Percentiles rank a stretch among this genome's conserved stretches.
phyloP scores from a whole-genome alignment of 2,329 filamentous ascomycete genomes.

The Penicillium expansum region DNA sequence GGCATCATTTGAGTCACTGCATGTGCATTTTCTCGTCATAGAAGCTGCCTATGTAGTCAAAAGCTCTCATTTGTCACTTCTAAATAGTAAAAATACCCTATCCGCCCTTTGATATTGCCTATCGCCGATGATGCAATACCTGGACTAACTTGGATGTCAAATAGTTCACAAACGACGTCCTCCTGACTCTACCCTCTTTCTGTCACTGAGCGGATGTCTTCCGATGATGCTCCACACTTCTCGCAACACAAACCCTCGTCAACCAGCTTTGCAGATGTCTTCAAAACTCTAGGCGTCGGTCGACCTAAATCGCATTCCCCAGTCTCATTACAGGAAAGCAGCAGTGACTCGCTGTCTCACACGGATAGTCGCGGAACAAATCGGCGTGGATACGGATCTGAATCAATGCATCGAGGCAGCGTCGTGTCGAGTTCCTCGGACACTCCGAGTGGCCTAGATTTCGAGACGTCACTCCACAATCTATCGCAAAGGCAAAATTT shows the following conservation, averaged over 20 bases:
- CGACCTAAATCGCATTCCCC: conserved; percentile 41
- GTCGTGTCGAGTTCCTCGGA: conserved; percentile 41
- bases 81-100: conserved; percentile 9
- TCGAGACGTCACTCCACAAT: conserved; percentile 37
- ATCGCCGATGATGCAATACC: conserved; percentile 10
- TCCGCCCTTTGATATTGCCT: not conserved
- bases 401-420: conserved; percentile 44
- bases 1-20: conserved; percentile 9
- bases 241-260: conserved; percentile 37
- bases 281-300: conserved; percentile 42
- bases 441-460: conserved; percentile 36
- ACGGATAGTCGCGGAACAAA: conserved; percentile 36
- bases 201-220: conserved; percentile 38
- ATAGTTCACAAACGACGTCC: not conserved
- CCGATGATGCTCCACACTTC: conserved; percentile 41
- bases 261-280: conserved; percentile 43
- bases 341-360: conserved; percentile 30
- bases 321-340: conserved; percentile 32
- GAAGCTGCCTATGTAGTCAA: conserved; percentile 14
- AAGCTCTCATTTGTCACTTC: not conserved
- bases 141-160: conserved; percentile 11
- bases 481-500: conserved; percentile 37
- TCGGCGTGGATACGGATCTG: conserved; percentile 35
- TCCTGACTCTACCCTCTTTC: conserved; percentile 1
- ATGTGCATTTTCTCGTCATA: conserved; percentile 11